Evolutionary conservation across 108 stramenopile species (phyloP).

Genomic region (Nitzschia sp.): DNA sequence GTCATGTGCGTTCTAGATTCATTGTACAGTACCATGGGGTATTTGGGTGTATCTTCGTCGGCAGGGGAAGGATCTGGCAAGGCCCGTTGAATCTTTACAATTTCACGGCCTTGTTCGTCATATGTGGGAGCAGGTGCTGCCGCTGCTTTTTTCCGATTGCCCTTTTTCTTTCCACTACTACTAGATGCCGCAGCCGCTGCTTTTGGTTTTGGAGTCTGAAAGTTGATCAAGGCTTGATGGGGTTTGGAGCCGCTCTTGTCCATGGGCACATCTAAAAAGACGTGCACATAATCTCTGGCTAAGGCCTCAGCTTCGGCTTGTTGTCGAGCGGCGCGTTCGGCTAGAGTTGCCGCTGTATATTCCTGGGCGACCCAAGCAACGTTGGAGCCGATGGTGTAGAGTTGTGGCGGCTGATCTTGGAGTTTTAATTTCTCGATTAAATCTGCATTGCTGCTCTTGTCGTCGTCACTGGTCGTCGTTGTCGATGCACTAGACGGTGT

Average conservation of each 20-base stretch:
- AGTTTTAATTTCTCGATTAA: constrained; percentile 3
- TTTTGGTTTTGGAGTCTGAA: constrained; percentile 33
- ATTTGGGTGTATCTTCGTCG: constrained; percentile 33
- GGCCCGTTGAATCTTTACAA: constrained; percentile 72
- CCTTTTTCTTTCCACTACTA: background rate
- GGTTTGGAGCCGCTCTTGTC: constrained; percentile 52
- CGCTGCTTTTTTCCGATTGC: constrained; percentile 9
- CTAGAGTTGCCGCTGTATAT: constrained; percentile 33
- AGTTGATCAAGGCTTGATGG: constrained; percentile 72
- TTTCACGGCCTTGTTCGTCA: constrained; percentile 19
- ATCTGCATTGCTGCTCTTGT: constrained; percentile 24
- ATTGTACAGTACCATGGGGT: constrained; percentile 72
- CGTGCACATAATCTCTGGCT: constrained; percentile 45
- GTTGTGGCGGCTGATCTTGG: constrained; percentile 32
- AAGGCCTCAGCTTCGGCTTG: constrained; percentile 14
- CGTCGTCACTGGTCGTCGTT: constrained; percentile 11
- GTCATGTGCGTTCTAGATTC: constrained; percentile 46
- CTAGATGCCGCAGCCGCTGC: constrained; percentile 12
- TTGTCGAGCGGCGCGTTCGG: background rate
- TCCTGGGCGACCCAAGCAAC: constrained; percentile 43
- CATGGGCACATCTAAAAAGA: constrained; percentile 66
- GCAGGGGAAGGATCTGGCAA: constrained; percentile 17
- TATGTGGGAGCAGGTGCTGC: background rate
- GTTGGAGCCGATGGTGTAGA: constrained; percentile 67
- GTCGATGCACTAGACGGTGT: background rate